Percentiles rank a stretch among this genome's conserved stretches.
Conservation (phyloP, 2,329 filamentous ascomycete species). For the Penicillium concentricum region DNA sequence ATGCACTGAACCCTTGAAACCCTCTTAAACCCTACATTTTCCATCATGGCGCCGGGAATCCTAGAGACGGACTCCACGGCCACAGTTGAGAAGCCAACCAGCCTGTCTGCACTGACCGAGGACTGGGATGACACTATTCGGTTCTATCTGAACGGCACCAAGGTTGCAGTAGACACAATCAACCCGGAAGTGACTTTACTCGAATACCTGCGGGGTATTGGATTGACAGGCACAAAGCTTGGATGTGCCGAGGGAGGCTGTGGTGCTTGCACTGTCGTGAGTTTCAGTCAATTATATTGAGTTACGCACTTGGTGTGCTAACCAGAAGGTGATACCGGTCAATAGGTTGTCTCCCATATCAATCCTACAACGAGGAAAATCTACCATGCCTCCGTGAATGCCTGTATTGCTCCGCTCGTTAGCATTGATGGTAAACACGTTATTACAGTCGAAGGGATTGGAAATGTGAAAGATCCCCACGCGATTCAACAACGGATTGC, state of each 20-base stretch:
- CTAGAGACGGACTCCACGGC: constrained; percentile 48
- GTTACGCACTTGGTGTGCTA: constrained; percentile 10
- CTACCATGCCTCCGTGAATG: constrained; percentile 96
- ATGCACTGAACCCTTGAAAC: constrained; percentile 9
- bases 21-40: neutral
- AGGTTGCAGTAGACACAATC: constrained; percentile 77
- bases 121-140: constrained; percentile 81
- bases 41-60: constrained; percentile 58
- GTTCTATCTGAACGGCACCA: constrained; percentile 94
- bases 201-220: constrained; percentile 89
- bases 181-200: constrained; percentile 90
- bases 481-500: constrained; percentile 89
- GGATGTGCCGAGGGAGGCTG: constrained; percentile 96
- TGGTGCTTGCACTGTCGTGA: constrained; percentile 86
- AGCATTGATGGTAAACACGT: constrained; percentile 97
- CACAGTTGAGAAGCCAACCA: constrained; percentile 43
- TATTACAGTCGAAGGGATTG: constrained; percentile 95
- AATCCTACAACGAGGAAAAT: constrained; percentile 90
- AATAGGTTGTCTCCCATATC: constrained; percentile 76
- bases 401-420: constrained; percentile 86
- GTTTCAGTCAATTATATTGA: neutral
- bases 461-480: constrained; percentile 81
- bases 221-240: constrained; percentile 91
- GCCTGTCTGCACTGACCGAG: constrained; percentile 65
- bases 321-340: constrained; percentile 16